A percentile compares a stretch with the other conserved stretches of the same genome.
These are phyloP conservation scores for Phytophthora crassamura DNA, from an alignment of 352 stramenopile species.

Conservation along the genomic window DNA sequence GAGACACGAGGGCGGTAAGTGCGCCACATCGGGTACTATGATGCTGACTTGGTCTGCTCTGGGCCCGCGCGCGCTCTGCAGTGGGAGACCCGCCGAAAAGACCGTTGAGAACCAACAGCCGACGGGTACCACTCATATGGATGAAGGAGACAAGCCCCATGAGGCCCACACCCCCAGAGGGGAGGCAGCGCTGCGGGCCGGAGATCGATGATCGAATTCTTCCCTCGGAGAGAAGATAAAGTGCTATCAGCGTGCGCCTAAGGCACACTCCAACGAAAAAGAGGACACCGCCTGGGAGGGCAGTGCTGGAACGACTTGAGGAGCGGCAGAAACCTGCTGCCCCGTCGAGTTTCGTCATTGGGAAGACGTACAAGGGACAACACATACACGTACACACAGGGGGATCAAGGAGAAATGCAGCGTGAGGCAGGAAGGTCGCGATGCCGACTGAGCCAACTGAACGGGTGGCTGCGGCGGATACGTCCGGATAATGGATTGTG, in stretches of 20 bases:
- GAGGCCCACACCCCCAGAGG: slow-evolving; percentile 53
- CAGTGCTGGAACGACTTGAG: slow-evolving; percentile 62
- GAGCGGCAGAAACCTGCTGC: slow-evolving; percentile 2
- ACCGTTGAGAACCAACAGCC: slow-evolving; percentile 86
- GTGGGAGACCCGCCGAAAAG: slow-evolving; percentile 61
- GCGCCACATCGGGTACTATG: slow-evolving; percentile 82
- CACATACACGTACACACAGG: neutral
- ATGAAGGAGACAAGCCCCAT: slow-evolving; percentile 27
- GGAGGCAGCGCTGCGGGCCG: slow-evolving; percentile 48
- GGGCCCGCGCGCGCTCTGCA: slow-evolving; percentile 49
- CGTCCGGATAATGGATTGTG: no score
- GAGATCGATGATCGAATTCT: slow-evolving; percentile 23
- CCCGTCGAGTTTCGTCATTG: slow-evolving; percentile 47
- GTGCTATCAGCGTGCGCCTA: slow-evolving; percentile 72
- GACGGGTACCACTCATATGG: slow-evolving; percentile 70
- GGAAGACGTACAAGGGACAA: slow-evolving; percentile 29
- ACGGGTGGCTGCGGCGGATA: no score
- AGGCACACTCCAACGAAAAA: slow-evolving; percentile 65
- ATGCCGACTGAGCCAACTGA: no score
- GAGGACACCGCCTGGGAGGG: slow-evolving; percentile 36
- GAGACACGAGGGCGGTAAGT: slow-evolving; percentile 79
- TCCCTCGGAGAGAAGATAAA: slow-evolving; percentile 84
- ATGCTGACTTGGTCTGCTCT: slow-evolving; percentile 68
- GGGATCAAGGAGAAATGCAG: no score
- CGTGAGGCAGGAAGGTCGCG: no score